phyloP scores from a whole-genome alignment of 2,329 filamentous ascomycete genomes.

The Fusarium nurragi region DNA sequence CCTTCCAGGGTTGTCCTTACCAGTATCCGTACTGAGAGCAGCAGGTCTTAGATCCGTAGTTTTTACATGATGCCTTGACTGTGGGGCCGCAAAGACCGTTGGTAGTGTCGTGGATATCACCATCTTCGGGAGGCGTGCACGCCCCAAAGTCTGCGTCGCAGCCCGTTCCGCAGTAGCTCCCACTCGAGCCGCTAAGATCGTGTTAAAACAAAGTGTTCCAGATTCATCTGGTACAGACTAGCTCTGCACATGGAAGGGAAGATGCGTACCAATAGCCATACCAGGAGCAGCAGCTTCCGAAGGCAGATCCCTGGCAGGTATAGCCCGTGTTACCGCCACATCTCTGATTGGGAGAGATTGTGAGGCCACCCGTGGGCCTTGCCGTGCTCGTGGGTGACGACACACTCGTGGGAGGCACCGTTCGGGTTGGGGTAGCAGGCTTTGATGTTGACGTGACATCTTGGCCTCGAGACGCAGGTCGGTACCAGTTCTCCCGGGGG shows the following conservation, averaged over 20 bases:
- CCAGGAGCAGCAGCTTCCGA: constrained; percentile 54
- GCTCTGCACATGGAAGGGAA: background rate
- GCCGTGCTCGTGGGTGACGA: constrained; percentile 25
- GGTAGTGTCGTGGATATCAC: constrained; percentile 45
- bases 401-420: constrained; percentile 11
- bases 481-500: constrained; percentile 62
- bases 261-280: constrained; percentile 53
- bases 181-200: constrained; percentile 45
- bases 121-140: constrained; percentile 41
- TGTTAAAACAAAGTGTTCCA: constrained; percentile 8
- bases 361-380: constrained; percentile 33
- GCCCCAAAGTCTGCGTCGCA: constrained; percentile 50
- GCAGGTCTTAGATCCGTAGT: constrained; percentile 48
- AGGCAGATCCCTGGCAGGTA: constrained; percentile 50
- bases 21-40: constrained; percentile 51
- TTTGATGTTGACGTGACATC: constrained; percentile 14
- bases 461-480: constrained; percentile 40
- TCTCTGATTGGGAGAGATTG: constrained; percentile 48
- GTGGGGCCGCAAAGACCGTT: constrained; percentile 50
- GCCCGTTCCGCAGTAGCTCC: constrained; percentile 51
- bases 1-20: constrained; percentile 36
- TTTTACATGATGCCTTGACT: constrained; percentile 47
- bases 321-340: constrained; percentile 51
- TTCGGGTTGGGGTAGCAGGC: constrained; percentile 20
- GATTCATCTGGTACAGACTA: background rate